Base-by-base conservation (phyloP, 2,329 filamentous ascomycete genomes). In the Sarocladiaceae sp. region DNA sequence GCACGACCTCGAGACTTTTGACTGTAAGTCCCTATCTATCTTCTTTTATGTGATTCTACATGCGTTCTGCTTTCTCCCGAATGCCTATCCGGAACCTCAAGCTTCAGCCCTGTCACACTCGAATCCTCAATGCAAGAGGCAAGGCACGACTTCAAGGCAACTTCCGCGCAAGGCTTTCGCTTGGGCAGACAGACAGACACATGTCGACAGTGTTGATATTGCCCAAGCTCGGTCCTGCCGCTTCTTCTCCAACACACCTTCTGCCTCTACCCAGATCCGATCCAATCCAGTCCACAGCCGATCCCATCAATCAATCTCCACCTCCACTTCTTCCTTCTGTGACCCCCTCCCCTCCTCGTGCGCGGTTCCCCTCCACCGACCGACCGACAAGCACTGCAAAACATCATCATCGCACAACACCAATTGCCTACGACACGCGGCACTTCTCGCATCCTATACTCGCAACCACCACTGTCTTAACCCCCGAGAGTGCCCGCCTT, bases 121-220 rank as follows among this genome's bases (percentile, higher is more conserved):
- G 15, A 8, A 36, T 36, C 33, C 8, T n/a, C 8, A 36, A 36
- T n/a, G 33, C 33, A 36, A 36, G 15, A 37, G 35, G 35, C 35
- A 17, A 37, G 35, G n/a, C n/a, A n/a, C n/a, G n/a, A n/a, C n/a
- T n/a, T n/a, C n/a, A n/a, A n/a, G n/a, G n/a, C n/a, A n/a, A n/a
- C n/a, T n/a, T n/a, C n/a, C n/a, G n/a, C n/a, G n/a, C 37, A 40
- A 40, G 37, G 37, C 37, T 40, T 40, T 40, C 37, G 17, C 37
- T 40, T 20, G 37, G 37, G 37, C 37, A 40, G 37, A 40, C 37
- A 20, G 6, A 23, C n/a, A 20, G 4, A 4, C 37, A 40, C 8
- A 40, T 4, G 6, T 17, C 15, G 15, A 7, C 28, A 31, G 28
- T n/a, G n/a, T n/a, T n/a, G n/a, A n/a, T n/a, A n/a, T 36, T 36